Base-by-base conservation (phyloP, 345 rosid genomes). In the Gossypium ekmanianum region DNA sequence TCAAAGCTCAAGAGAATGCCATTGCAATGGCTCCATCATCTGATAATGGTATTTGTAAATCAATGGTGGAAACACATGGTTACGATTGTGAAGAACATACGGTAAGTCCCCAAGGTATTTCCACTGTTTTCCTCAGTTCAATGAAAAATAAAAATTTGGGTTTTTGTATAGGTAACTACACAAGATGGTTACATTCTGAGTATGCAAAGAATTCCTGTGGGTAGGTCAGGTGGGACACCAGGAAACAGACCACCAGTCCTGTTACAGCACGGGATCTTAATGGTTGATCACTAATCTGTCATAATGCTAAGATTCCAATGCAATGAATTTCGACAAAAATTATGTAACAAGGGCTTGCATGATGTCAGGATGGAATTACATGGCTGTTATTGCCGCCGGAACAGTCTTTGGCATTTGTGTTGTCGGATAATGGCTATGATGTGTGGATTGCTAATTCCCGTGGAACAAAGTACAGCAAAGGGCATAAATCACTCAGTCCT, bases 111-210 rank as follows among this genome's bases (percentile, higher is more conserved):
- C 45, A 27, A 58, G 16, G 66, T 24, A n/a, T 34, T 75, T 52
- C 50, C 26, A 44, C 55, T 20, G 71, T 22, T 67, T 11, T 45
- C 17, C 17, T 12, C 5, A 47, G 39, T 22, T 63, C 65, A 52
- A 22, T 24, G 47, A 11, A 41, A 7, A 51, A 61, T 73, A 51
- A 50, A 22, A 11, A 9, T 9, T 79, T 27, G 45, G 56, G 59
- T n/a, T 55, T 55, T 54, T 76, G 45, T 81, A 64, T 75, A 87
- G 91, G 90, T 89, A 24, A 85, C 86, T 2, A 88, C 91, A 5
- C 22, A 78, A 75, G 90, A 88, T 76, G 94, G 91, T 9, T 87
- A 77, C 54, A 78, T 86, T 62, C 88, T 90, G 39, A 84, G 88
- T 78, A 11, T 90, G 72, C 94, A 84, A 79, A 85, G 89, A 61